These are phyloP conservation scores for Suhomyces sp. DNA, from an alignment of 805 yeast species.

Conservation along the genomic window DNA sequence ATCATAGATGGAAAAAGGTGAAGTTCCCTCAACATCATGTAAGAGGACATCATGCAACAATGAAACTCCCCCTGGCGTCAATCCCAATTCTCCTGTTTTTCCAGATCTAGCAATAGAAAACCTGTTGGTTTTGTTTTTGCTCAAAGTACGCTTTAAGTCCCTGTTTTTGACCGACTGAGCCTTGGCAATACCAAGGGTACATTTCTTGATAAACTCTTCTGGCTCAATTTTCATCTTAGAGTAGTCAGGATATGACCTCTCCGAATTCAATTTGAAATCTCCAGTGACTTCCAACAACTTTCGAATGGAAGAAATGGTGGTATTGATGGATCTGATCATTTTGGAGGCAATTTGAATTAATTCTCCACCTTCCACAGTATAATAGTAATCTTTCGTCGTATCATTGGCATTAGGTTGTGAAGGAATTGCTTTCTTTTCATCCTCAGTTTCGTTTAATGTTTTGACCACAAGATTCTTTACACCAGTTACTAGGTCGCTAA, in stretches of 20 bases:
- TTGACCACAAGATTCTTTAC: conserved; percentile 61
- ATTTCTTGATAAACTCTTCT: conserved; percentile 54
- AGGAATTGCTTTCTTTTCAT: conserved; percentile 22
- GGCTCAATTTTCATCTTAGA: conserved; percentile 55
- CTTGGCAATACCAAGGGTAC: conserved; percentile 60
- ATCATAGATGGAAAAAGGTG: conserved; percentile 33
- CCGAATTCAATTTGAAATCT: conserved; percentile 58
- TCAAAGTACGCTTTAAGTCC: conserved; percentile 20
- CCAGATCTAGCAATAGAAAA: conserved; percentile 53
- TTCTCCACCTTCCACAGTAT: conserved; percentile 65
- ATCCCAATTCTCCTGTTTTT: conserved; percentile 44
- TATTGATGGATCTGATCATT: conserved; percentile 54
- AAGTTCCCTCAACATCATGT: conserved; percentile 23
- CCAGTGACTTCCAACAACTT: conserved; percentile 55
- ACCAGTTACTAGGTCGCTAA: conserved; percentile 61
- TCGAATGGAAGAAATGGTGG: conserved; percentile 49
- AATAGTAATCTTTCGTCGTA: conserved; percentile 36
- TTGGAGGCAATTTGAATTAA: conserved; percentile 58
- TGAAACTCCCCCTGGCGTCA: conserved; percentile 48
- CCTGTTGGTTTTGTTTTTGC: conserved; percentile 29
- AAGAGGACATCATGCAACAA: conserved; percentile 35
- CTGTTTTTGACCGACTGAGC: conserved; percentile 23
- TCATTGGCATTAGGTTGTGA: not conserved
- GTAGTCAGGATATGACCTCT: conserved; percentile 68
- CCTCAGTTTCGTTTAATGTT: conserved; percentile 42